A percentile compares a stretch with the other conserved stretches of the same genome.
Conservation (phyloP, 148 eudicot species). For the Polygonum aviculare region DNA sequence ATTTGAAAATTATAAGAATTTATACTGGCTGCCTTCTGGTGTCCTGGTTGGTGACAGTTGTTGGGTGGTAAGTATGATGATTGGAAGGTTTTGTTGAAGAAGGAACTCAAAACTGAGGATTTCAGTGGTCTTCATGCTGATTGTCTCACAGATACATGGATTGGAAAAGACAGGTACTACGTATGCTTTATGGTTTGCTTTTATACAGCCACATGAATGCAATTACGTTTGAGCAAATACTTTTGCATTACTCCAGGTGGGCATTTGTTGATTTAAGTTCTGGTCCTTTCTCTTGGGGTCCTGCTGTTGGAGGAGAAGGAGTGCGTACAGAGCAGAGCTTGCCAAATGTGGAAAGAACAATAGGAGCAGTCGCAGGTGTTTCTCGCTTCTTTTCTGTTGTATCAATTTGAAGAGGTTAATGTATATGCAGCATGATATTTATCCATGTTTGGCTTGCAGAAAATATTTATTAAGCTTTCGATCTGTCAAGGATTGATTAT, state of each 20-base stretch:
- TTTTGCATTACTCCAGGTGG: conserved; percentile 51
- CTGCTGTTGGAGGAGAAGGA: conserved; percentile 98
- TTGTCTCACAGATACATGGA: conserved; percentile 95
- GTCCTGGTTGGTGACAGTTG: conserved; percentile 24
- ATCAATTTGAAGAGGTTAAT: not conserved
- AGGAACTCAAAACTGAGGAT: conserved; percentile 68
- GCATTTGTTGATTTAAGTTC: conserved; percentile 89
- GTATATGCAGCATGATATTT: not conserved
- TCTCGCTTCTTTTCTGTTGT: not conserved
- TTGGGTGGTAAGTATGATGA: conserved; percentile 63
- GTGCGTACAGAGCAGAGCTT: conserved; percentile 92
- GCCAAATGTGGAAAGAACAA: conserved; percentile 82
- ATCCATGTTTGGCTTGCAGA: not conserved
- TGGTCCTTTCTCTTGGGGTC: conserved; percentile 98
- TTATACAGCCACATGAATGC: not conserved
- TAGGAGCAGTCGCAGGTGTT: conserved; percentile 84
- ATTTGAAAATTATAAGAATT: conserved; percentile 7
- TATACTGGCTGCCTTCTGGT: conserved; percentile 5
- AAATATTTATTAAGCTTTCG: not conserved
- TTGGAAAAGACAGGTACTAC: conserved; percentile 69
- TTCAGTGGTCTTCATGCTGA: conserved; percentile 63
- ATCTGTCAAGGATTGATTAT: not conserved
- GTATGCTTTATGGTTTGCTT: not conserved
- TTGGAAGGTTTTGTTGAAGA: conserved; percentile 46
- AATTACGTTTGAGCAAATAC: conserved; percentile 10